Base-by-base conservation (phyloP, 164 flowering plant genomes). In the Pachysandra terminalis region DNA sequence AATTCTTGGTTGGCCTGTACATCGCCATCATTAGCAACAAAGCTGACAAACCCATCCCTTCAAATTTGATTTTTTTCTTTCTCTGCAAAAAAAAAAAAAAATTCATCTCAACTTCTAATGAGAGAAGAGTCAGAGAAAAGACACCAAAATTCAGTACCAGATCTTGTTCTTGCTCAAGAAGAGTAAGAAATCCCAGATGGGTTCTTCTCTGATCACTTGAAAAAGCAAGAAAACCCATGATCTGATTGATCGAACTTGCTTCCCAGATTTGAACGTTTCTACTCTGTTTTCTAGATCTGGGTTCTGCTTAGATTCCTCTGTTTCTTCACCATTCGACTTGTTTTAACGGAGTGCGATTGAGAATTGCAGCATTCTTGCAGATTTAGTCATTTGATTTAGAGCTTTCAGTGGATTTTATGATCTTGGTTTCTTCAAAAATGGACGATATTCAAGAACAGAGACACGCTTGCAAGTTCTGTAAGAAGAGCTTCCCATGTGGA, bases 391-490 rank as follows among this genome's bases (percentile, higher is more conserved):
- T 8, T 51, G 40, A 61, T 40, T 68, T 61, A n/a, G 57, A 67
- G 69, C 56, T 53, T 68, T 72, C 54, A 12, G 19, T 56, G 28
- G 19, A 21, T 14, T 65, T 73, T 61, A 48, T 75, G 27, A 70
- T 69, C 72, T 54, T 56, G 48, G 27, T 53, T 60, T 49, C 24
- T 66, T 17, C 5, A 65, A 19, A 63, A 61, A 83, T 84, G 86
- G 82, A 74, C 24, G 80, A 73, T 62, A 75, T 75, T 70, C 75
- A 66, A 77, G 78, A 67, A 63, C 71, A 68, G 66, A 79, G 69
- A 63, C 90, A 90, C 76, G 78, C 77, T 13, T 94, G 98, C 85
- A 90, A 84, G 74, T 79, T 87, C 69, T 93, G 98, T 79, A 63
- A 69, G 71, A 91, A 88, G 79, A 81, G 77, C 32, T 93, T 91